phyloP scores from a whole-genome alignment of 306 rosid species.

The Arachis hypogaea region DNA sequence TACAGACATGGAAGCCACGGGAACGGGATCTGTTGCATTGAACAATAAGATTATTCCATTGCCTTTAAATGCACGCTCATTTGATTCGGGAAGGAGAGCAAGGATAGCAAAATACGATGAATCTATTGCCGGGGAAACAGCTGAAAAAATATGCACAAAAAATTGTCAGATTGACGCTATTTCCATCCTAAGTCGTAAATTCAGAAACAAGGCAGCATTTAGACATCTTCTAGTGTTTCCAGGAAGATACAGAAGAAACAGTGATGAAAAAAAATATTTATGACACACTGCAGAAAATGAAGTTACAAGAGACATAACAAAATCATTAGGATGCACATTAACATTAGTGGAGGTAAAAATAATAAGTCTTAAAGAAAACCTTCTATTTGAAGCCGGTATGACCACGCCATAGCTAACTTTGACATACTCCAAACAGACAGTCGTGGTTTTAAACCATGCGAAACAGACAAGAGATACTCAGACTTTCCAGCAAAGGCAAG shows the following conservation, averaged over 20 bases:
- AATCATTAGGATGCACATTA: not conserved
- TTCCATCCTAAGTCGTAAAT: conserved; percentile 3
- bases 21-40: conserved; percentile 71
- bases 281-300: conserved; percentile 12
- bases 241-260: conserved; percentile 22
- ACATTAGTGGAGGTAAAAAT: conserved; percentile 9
- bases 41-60: conserved; percentile 80
- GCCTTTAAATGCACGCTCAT: conserved; percentile 45
- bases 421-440: conserved; percentile 77
- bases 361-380: conserved; percentile 49
- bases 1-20: conserved; percentile 78
- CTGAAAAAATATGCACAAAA: conserved; percentile 55
- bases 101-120: conserved; percentile 74
- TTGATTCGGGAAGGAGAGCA: conserved; percentile 69
- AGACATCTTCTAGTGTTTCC: conserved; percentile 11
- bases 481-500: conserved; percentile 82
- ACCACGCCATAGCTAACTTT: conserved; percentile 68
- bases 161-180: conserved; percentile 37
- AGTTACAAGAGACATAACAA: conserved; percentile 5
- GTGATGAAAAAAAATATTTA: not conserved
- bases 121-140: conserved; percentile 69
- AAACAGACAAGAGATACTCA: conserved; percentile 69
- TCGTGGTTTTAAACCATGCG: conserved; percentile 75
- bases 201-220: conserved; percentile 9
- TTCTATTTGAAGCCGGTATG: conserved; percentile 87